Conservation (phyloP, 228 moss, liverwort and hornwort species). For the Sphagnum fallax region DNA sequence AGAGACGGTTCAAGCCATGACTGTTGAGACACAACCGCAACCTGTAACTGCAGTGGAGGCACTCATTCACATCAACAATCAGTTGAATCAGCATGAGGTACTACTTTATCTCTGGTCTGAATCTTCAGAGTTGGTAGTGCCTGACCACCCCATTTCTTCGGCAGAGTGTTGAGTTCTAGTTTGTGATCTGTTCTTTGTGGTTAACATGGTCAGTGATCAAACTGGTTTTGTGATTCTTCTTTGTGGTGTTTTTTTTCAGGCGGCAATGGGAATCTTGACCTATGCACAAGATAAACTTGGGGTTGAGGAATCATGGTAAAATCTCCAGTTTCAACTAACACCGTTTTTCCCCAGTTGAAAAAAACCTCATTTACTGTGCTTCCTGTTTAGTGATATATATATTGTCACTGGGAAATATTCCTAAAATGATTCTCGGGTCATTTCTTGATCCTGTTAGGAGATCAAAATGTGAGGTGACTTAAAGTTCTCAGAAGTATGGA, state of each 20-base stretch:
- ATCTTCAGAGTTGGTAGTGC: no score
- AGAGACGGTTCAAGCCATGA: conserved; percentile 56
- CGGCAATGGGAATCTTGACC: conserved; percentile 89
- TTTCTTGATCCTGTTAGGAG: no score
- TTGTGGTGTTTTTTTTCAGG: conserved; percentile 25
- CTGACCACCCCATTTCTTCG: not conserved
- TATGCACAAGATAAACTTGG: conserved; percentile 72
- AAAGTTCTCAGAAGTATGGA: no score
- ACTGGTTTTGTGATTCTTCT: not conserved
- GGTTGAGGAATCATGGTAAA: conserved; percentile 91
- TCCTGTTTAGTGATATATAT: no score
- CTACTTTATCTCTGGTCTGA: not conserved
- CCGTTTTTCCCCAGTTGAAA: not conserved
- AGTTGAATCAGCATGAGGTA: conserved; percentile 98
- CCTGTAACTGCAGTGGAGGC: conserved; percentile 85
- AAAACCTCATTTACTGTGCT: not conserved
- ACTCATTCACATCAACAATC: conserved; percentile 97
- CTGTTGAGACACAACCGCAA: conserved; percentile 74
- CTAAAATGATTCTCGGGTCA: no score
- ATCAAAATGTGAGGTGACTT: no score
- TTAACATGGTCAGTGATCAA: not conserved
- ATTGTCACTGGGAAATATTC: no score
- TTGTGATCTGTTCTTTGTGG: not conserved
- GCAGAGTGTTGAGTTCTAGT: not conserved
- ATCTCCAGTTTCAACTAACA: not conserved